These are phyloP conservation scores for Pythium plurisporium DNA, from an alignment of 352 stramenopile species.

Conservation along the genomic window DNA sequence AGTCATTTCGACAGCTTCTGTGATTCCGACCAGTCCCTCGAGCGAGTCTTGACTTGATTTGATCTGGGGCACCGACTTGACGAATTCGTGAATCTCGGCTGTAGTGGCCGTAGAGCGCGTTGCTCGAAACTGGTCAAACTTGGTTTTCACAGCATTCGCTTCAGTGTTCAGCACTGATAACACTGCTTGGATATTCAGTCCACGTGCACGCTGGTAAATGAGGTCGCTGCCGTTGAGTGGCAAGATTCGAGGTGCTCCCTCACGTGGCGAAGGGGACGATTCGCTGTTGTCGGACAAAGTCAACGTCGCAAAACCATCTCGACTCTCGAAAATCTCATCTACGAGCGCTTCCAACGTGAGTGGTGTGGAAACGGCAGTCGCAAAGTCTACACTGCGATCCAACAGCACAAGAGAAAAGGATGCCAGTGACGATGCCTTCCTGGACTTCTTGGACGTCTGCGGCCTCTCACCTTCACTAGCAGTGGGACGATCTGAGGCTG, in stretches of 20 bases:
- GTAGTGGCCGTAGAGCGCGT: constrained; percentile 38
- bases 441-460: neutral
- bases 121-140: constrained; percentile 51
- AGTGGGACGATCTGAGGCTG: no score
- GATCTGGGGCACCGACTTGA: constrained; percentile 60
- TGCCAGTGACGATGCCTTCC: neutral
- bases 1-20: constrained; percentile 46
- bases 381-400: constrained; percentile 67
- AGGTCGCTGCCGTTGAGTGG: constrained; percentile 54
- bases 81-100: constrained; percentile 65
- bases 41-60: constrained; percentile 50
- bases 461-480: neutral
- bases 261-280: neutral
- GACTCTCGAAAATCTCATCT: constrained; percentile 56
- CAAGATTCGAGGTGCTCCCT: neutral
- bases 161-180: constrained; percentile 40
- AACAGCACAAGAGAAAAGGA: constrained; percentile 65
- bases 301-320: constrained; percentile 52
- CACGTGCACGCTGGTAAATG: constrained; percentile 55
- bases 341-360: constrained; percentile 72
- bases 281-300: neutral
- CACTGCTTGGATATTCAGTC: constrained; percentile 59
- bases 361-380: constrained; percentile 55
- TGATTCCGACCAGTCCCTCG: constrained; percentile 55
- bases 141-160: constrained; percentile 44